These are phyloP conservation scores for Raphanus raphanistrum DNA, from an alignment of 345 rosid genomes.

Conservation along the genomic window DNA sequence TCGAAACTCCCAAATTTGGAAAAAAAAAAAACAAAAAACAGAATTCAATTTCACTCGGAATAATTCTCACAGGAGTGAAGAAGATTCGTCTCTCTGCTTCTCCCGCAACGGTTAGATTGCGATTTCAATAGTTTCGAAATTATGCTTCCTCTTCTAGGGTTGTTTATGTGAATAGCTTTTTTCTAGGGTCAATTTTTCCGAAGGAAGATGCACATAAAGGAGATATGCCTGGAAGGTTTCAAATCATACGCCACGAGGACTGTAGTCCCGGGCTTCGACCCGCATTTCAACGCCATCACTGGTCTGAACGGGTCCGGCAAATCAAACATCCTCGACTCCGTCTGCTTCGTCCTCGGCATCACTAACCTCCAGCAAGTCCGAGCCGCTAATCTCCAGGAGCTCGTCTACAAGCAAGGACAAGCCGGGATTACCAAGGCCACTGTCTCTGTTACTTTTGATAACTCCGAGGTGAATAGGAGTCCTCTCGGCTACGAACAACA, in stretches of 20 bases:
- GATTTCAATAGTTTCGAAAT: not conserved
- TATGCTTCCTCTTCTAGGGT: not conserved
- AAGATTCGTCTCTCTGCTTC: conserved; percentile 11
- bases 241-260: conserved; percentile 96
- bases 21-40: no score
- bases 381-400: conserved; percentile 94
- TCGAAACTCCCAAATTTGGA: not conserved
- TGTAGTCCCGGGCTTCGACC: conserved; percentile 87
- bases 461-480: conserved; percentile 68
- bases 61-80: not conserved
- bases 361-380: conserved; percentile 98
- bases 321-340: conserved; percentile 92
- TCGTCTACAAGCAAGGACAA: conserved; percentile 98
- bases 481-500: conserved; percentile 93
- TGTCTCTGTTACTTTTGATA: conserved; percentile 85
- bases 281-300: conserved; percentile 90
- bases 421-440: conserved; percentile 98
- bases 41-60: not conserved
- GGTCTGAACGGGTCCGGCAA: conserved; percentile 96
- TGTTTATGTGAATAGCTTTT: conserved; percentile 7
- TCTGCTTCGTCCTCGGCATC: conserved; percentile 93
- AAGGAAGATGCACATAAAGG: conserved; percentile 68
- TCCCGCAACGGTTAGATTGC: conserved; percentile 10
- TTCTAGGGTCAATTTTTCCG: conserved; percentile 24
- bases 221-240: conserved; percentile 90